Evolutionary conservation across 164 flowering plant species (phyloP).

Genomic region (Vitis amurensis): DNA sequence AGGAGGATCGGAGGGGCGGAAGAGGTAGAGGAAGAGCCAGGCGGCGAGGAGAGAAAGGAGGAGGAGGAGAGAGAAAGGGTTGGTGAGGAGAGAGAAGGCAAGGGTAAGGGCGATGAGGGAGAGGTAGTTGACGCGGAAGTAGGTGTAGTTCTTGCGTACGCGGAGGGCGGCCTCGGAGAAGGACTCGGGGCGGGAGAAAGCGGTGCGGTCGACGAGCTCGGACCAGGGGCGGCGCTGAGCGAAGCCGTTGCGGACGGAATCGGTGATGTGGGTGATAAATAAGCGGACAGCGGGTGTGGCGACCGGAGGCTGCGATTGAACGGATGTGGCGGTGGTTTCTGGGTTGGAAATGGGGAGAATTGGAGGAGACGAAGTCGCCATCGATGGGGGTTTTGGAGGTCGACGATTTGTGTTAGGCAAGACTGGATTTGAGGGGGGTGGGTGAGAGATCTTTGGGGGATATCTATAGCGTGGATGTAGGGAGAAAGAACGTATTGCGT

Average conservation of each 20-base stretch:
- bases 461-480: no score
- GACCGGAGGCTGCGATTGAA: conserved; percentile 36
- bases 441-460: neutral
- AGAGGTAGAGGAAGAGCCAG: conserved; percentile 78
- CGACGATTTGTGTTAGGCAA: neutral
- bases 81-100: conserved; percentile 61
- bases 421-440: neutral
- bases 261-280: conserved; percentile 53
- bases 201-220: conserved; percentile 68
- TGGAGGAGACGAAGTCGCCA: conserved; percentile 43
- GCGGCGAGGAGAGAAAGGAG: conserved; percentile 58
- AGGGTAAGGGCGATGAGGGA: conserved; percentile 42
- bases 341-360: conserved; percentile 44
- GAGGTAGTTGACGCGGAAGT: conserved; percentile 76
- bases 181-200: conserved; percentile 65
- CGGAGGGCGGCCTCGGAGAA: conserved; percentile 71
- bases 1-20: conserved; percentile 78
- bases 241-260: conserved; percentile 46
- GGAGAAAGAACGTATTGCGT: no score
- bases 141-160: conserved; percentile 72
- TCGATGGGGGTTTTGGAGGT: conserved; percentile 7
- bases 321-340: conserved; percentile 26
- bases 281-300: conserved; percentile 70
- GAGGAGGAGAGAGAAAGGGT: conserved; percentile 66
- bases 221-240: conserved; percentile 78